phyloP scores from a whole-genome alignment of 805 yeast genomes.

The Ogataea philodendri region DNA sequence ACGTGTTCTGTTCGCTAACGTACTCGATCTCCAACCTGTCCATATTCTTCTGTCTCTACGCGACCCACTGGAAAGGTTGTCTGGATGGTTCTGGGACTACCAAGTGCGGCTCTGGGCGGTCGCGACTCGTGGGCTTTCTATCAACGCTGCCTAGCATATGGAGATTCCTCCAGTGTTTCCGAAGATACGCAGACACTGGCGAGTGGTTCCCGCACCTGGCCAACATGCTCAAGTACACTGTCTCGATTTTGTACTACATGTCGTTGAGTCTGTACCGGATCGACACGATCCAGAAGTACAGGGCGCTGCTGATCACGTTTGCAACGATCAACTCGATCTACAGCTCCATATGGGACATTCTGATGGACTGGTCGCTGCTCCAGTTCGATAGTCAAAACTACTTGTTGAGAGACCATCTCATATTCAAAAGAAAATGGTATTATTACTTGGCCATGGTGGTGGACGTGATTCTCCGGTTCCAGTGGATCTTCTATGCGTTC shows the following conservation, averaged over 20 bases:
- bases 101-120: slow-evolving; percentile 73
- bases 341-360: slow-evolving; percentile 80
- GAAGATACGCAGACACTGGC: slow-evolving; percentile 91
- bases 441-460: slow-evolving; percentile 74
- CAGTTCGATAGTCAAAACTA: slow-evolving; percentile 59
- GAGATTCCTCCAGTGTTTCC: slow-evolving; percentile 85
- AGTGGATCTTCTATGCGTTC: slow-evolving; percentile 87
- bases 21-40: slow-evolving; percentile 85
- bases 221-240: slow-evolving; percentile 73
- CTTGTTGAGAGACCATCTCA: slow-evolving; percentile 69
- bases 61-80: slow-evolving; percentile 63
- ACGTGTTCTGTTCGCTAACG: slow-evolving; percentile 82
- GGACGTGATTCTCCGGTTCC: slow-evolving; percentile 77
- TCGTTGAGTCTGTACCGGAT: slow-evolving; percentile 78
- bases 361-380: slow-evolving; percentile 94
- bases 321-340: slow-evolving; percentile 71
- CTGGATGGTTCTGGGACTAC: slow-evolving; percentile 38
- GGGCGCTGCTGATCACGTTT: slow-evolving; percentile 66
- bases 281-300: slow-evolving; percentile 39
- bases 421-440: slow-evolving; percentile 53
- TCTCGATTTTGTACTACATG: slow-evolving; percentile 66
- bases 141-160: slow-evolving; percentile 83
- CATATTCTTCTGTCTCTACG: slow-evolving; percentile 80
- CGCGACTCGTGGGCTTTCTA: slow-evolving; percentile 78
- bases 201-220: slow-evolving; percentile 97